phyloP scores from a whole-genome alignment of 176 grass and related monocot genomes.

The Phoenix roebelenii region DNA sequence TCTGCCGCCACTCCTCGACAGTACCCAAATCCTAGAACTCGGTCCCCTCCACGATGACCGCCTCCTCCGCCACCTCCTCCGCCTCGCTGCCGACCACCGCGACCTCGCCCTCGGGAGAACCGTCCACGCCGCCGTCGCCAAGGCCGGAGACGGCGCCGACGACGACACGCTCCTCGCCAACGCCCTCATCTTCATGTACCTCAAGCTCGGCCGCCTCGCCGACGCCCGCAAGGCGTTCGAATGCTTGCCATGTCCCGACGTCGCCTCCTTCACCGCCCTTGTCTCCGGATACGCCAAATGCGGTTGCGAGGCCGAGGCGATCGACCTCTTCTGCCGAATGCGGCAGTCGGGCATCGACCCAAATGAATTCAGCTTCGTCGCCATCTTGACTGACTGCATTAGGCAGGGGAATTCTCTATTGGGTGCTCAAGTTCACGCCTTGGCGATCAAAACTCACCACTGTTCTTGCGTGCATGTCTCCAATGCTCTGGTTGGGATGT shows the following conservation, averaged over 20 bases:
- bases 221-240: constrained; percentile 36
- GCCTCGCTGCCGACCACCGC: constrained; percentile 24
- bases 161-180: constrained; percentile 24
- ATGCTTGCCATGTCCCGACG: constrained; percentile 23
- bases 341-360: constrained; percentile 21
- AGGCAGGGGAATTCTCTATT: constrained; percentile 28
- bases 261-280: constrained; percentile 43
- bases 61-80: constrained; percentile 23
- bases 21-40: no score
- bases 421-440: constrained; percentile 52
- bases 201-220: constrained; percentile 26
- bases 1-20: no score
- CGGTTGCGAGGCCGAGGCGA: constrained; percentile 3
- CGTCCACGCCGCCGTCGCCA: neutral
- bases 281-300: constrained; percentile 43
- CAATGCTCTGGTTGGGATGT: constrained; percentile 47
- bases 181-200: constrained; percentile 42
- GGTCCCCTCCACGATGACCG: no score
- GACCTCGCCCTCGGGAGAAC: constrained; percentile 23
- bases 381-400: constrained; percentile 51
- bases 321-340: constrained; percentile 31
- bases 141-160: neutral
- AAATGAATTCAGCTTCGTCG: constrained; percentile 53
- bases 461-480: constrained; percentile 26
- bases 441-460: constrained; percentile 27